Evolutionary conservation across 805 yeast genomes (phyloP).

Genomic region (Saccharomycopsis olivae): DNA sequence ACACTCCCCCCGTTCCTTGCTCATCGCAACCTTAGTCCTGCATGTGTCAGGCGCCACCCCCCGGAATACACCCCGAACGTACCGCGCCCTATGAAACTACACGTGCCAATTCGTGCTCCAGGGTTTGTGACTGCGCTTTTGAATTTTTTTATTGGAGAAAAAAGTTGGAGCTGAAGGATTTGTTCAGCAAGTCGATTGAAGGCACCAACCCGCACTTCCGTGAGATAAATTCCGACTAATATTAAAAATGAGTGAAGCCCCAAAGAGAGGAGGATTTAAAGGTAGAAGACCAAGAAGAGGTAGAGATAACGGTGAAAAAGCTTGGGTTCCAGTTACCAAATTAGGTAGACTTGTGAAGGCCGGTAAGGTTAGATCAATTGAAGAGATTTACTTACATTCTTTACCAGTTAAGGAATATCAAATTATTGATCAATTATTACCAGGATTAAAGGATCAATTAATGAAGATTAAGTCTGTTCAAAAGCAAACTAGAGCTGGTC

Average conservation of each 20-base stretch:
- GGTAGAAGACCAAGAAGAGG: conserved; percentile 50
- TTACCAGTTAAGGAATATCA: conserved; percentile 99
- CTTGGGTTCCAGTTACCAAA: conserved; percentile 99
- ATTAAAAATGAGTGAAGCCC: conserved; percentile 19
- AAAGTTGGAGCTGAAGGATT: too few relatives aligned
- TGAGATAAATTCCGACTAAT: conserved; percentile 35
- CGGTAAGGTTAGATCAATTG: conserved; percentile 91
- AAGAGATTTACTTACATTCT: conserved; percentile 98
- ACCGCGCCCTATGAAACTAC: too few relatives aligned
- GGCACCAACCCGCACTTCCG: conserved; percentile 46
- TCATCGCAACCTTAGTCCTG: too few relatives aligned
- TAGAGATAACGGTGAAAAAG: conserved; percentile 86
- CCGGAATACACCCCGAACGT: too few relatives aligned
- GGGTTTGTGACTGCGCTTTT: too few relatives aligned
- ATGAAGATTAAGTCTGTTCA: conserved; percentile 99
- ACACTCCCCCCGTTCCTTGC: too few relatives aligned
- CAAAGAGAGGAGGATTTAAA: conserved; percentile 44
- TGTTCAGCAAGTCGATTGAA: conserved; percentile 51
- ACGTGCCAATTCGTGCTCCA: too few relatives aligned
- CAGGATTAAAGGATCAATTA: conserved; percentile 94
- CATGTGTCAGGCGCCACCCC: too few relatives aligned
- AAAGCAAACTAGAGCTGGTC: conserved; percentile 99
- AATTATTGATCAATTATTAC: conserved; percentile 93
- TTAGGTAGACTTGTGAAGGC: conserved; percentile 99
- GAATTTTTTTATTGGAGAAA: too few relatives aligned